Evolutionary conservation across 306 rosid genomes (phyloP), one percentile per base, ranked within the genome.

Genomic region (Cucurbita maxima): DNA sequence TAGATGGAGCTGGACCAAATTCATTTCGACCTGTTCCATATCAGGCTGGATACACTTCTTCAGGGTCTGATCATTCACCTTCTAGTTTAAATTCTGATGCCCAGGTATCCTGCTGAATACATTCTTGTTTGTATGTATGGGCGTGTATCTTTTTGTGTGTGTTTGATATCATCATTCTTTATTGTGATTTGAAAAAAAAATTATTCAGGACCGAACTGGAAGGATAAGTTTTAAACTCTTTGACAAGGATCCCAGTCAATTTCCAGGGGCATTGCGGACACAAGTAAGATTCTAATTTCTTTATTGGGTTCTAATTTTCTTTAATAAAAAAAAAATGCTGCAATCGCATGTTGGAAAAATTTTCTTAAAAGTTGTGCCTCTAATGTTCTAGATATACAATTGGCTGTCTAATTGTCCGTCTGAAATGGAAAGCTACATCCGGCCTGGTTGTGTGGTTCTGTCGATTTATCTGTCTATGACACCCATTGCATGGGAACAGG

Each of bases 371-470:
- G 8, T 50, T 47, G 12, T 71, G 38, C 45, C 68, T 57, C 66
- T 62, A 1, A 14, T 73, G 15, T 69, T 72, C 36, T 68, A 92
- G 98, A 87, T 92, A 75, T 88, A 73, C 83, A 83, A 77, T 72
- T 92, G 98, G 98, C 96, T 92, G 72, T 88, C 96, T 56, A 88
- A 81, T 72, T 83, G 96, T 78, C 98, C 98, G 11, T 88, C 91
- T 7, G 96, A 90, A 77, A 88, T 92, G 89, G 96, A 92, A 83
- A 92, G 98, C 84, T 86, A 88, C 91, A 90, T 92, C 75, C 83
- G 96, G 76, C 98, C 98, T 20, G 98, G 98, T 34, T 92, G 98
- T 59, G 98, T 92, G 74, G 82, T 92, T 73, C 81, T 92, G 60
- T 87, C 98, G 72, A 57, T 90, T 79, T 92, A 92, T 83, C 85